A percentile compares a stretch with the other conserved stretches of the same genome.
Evolutionary conservation across 148 eudicot species (phyloP).

Genomic region (Camellia sinensis): DNA sequence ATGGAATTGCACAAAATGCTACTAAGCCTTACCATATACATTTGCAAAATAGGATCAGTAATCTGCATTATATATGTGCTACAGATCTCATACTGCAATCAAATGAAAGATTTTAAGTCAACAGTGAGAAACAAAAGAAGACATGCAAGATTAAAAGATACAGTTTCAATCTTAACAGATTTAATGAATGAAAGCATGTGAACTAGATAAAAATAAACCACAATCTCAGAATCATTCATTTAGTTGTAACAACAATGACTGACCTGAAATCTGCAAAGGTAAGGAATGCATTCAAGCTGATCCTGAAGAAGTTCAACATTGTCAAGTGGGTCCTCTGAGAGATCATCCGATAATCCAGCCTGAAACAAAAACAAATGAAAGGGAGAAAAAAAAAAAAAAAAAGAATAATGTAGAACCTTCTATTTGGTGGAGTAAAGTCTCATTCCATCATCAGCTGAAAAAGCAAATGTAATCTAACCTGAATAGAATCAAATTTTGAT

Average conservation of each 20-base stretch:
- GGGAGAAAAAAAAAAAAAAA: neutral
- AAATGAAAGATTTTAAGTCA: slow-evolving; percentile 6
- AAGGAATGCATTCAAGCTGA: slow-evolving; percentile 79
- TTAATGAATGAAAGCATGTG: neutral
- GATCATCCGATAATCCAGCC: slow-evolving; percentile 70
- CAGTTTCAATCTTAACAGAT: slow-evolving; percentile 5
- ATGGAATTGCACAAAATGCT: neutral
- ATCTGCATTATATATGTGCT: slow-evolving; percentile 56
- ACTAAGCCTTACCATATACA: slow-evolving; percentile 58
- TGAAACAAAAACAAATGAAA: slow-evolving; percentile 18
- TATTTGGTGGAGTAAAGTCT: neutral
- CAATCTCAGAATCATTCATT: neutral
- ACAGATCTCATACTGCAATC: slow-evolving; percentile 69
- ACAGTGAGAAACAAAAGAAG: slow-evolving; percentile 14
- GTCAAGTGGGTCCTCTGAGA: slow-evolving; percentile 82
- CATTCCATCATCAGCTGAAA: slow-evolving; percentile 6
- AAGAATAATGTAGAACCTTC: neutral
- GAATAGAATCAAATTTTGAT: slow-evolving; percentile 72
- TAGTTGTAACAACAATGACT: slow-evolving; percentile 3
- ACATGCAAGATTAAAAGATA: neutral
- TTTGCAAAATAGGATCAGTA: slow-evolving; percentile 72
- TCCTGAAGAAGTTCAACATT: slow-evolving; percentile 89
- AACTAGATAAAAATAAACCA: too few relatives aligned
- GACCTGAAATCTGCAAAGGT: slow-evolving; percentile 90
- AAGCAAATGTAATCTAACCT: slow-evolving; percentile 42